phyloP scores from a whole-genome alignment of 2,329 filamentous ascomycete genomes.

The Tetracladium maxilliforme region DNA sequence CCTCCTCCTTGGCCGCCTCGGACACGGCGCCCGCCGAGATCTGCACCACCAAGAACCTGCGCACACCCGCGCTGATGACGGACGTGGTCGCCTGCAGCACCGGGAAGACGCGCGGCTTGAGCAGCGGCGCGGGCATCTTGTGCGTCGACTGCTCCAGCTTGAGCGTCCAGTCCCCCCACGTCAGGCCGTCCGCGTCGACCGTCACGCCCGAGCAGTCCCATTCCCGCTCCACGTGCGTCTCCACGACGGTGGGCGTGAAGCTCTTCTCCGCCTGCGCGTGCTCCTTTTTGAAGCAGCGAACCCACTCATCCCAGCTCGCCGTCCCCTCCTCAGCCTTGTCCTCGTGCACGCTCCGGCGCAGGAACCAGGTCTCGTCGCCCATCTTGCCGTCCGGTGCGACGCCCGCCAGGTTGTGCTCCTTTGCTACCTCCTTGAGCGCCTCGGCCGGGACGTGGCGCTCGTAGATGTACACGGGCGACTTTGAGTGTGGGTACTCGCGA shows the following conservation, averaged over 20 bases:
- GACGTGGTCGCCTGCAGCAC: slow-evolving; percentile 45
- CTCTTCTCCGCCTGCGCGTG: slow-evolving; percentile 40
- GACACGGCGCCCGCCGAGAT: slow-evolving; percentile 34
- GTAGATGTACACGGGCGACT: slow-evolving; percentile 35
- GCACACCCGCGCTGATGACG: slow-evolving; percentile 12
- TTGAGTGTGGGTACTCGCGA: slow-evolving; percentile 29
- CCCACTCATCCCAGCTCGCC: slow-evolving; percentile 51
- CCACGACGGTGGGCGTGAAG: slow-evolving; percentile 42
- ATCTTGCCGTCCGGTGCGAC: slow-evolving; percentile 17
- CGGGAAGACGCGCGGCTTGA: slow-evolving; percentile 51
- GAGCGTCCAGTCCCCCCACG: slow-evolving; percentile 32
- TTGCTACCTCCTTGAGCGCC: slow-evolving; percentile 23
- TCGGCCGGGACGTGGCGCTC: slow-evolving; percentile 30
- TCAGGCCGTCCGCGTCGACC: slow-evolving; percentile 20
- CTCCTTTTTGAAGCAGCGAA: slow-evolving; percentile 37
- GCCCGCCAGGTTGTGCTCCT: slow-evolving; percentile 9
- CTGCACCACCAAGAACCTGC: slow-evolving; percentile 41
- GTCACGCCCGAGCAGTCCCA: slow-evolving; percentile 26
- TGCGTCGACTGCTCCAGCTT: slow-evolving; percentile 52
- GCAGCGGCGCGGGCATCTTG: slow-evolving; percentile 36
- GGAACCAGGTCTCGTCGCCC: slow-evolving; percentile 43
- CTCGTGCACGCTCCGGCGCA: slow-evolving; percentile 45
- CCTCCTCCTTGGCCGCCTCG: slow-evolving; percentile 20
- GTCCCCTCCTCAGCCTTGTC: slow-evolving; percentile 33
- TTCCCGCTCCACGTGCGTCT: slow-evolving; percentile 24